These are phyloP conservation scores for Imleria badia DNA, from an alignment of 768 basidiomycete genomes.

Conservation along the genomic window DNA sequence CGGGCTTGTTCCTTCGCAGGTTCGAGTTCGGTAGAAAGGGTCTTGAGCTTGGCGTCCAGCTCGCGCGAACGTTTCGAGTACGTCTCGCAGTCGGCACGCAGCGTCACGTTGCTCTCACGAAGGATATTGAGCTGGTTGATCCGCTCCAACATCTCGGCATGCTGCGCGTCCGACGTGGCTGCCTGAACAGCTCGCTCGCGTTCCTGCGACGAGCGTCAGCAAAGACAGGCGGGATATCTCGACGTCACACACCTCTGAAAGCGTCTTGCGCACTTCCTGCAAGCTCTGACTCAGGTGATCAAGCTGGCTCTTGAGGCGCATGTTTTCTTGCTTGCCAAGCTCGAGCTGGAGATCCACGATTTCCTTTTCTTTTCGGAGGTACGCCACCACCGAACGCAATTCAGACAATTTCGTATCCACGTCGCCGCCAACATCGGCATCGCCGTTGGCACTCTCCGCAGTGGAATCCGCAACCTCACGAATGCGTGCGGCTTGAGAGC, in stretches of 20 bases:
- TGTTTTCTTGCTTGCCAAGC: conserved; percentile 73
- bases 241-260: conserved; percentile 58
- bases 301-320: conserved; percentile 70
- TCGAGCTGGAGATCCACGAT: conserved; percentile 88
- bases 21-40: conserved; percentile 61
- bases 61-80: conserved; percentile 66
- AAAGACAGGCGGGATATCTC: not conserved
- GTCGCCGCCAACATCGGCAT: conserved; percentile 49
- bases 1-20: conserved; percentile 73
- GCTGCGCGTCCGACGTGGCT: conserved; percentile 73
- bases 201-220: conserved; percentile 48
- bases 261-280: conserved; percentile 65
- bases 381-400: conserved; percentile 74
- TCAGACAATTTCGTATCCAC: conserved; percentile 67
- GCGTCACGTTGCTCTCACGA: conserved; percentile 84
- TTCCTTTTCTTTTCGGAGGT: conserved; percentile 88
- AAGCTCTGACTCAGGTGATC: conserved; percentile 70
- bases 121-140: conserved; percentile 86
- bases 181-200: conserved; percentile 74
- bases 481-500: conserved; percentile 79
- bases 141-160: conserved; percentile 79
- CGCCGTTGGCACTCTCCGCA: conserved; percentile 37
- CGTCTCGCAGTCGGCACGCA: conserved; percentile 75
- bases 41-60: conserved; percentile 61
- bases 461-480: conserved; percentile 63